Base-by-base conservation (phyloP, 805 yeast genomes). In the Zygoascus bituminiphila region DNA sequence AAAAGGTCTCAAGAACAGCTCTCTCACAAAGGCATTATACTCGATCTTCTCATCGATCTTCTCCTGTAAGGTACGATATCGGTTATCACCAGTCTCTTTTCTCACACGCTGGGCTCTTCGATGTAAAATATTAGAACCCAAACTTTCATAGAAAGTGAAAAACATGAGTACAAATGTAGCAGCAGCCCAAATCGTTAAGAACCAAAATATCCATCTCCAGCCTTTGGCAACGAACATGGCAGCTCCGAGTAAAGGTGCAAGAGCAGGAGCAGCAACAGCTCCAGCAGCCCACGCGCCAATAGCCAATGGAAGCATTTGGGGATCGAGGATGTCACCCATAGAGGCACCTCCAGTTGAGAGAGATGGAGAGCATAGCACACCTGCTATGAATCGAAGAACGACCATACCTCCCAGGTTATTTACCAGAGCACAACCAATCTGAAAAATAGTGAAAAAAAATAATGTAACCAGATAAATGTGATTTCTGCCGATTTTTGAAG, bases 321-420 rank as follows among this genome's bases (percentile, higher is more conserved):
- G 43, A 14, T 24, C 14, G 24, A 74, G 58, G 42, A 79, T 62
- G 58, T 80, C 84, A 26, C 76, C 73, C 39, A 78, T 60, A 5
- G 77, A 67, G 8, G 81, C 84, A 51, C 78, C 82, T 42, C 81
- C 83, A 15, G 79, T 76, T 1, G 80, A 73, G 45, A 79, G 56
- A 17, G 77, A 69, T 2, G 84, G 82, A 2, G 79, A 71, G 10
- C 81, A 75, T 50, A 77, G 71, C 21, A 79, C 54, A 2, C 85
- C 84, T n/a, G 73, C 67, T 14, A 80, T 53, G 50, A 79, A 74
- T 45, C 84, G 69, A 41, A 77, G 62, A 0, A 77, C 69, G 35
- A 72, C 66, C 50, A 79, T 62, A 0, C 76, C 76, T 4, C 75
- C 79, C 44, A 79, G 70, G 54, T 76, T 76, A 19, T 68, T 57